A percentile compares a stretch with the other conserved stretches of the same genome.
phyloP scores from a whole-genome alignment of 495 filamentous ascomycete species.

The Alectoria sarmentosa region DNA sequence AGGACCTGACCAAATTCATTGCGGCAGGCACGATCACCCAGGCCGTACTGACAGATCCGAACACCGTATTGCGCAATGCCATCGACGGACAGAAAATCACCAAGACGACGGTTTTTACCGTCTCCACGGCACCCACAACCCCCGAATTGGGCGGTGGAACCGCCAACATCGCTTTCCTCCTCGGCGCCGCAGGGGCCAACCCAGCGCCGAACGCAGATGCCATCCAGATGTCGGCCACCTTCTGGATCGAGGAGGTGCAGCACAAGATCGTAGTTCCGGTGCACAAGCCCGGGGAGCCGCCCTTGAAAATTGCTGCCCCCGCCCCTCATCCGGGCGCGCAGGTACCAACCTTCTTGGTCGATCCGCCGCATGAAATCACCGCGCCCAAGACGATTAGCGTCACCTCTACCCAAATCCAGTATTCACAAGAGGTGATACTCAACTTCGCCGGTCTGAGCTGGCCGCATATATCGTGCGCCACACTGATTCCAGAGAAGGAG shows the following conservation, averaged over 20 bases:
- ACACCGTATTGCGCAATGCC: slow-evolving; percentile 25
- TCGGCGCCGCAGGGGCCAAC: slow-evolving; percentile 10
- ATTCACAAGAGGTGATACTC: slow-evolving; percentile 30
- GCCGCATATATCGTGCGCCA: slow-evolving; percentile 31
- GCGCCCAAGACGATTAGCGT: slow-evolving; percentile 23
- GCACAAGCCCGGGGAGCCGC: slow-evolving; percentile 14
- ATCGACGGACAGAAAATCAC: slow-evolving; percentile 27
- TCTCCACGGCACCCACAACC: slow-evolving; percentile 23
- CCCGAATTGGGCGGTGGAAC: slow-evolving; percentile 28
- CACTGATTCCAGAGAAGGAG: slow-evolving; percentile 16
- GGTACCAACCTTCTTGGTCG: slow-evolving; percentile 23
- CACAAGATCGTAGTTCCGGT: slow-evolving; percentile 21
- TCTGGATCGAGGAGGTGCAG: slow-evolving; percentile 31
- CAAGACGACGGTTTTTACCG: slow-evolving; percentile 25
- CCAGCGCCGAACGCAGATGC: slow-evolving; percentile 28
- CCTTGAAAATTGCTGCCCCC: slow-evolving; percentile 12
- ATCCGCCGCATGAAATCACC: slow-evolving; percentile 22
- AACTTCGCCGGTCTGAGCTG: slow-evolving; percentile 30
- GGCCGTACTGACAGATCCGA: slow-evolving; percentile 26
- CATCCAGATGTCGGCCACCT: slow-evolving; percentile 25
- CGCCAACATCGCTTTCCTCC: slow-evolving; percentile 30
- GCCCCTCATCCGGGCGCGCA: slow-evolving; percentile 16
- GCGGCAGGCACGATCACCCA: slow-evolving; percentile 29
- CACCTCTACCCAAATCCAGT: slow-evolving; percentile 27
- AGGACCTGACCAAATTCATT: slow-evolving; percentile 28